Evolutionary conservation across 2,329 filamentous ascomycete species (phyloP).

Genomic region (Metarhizium album): DNA sequence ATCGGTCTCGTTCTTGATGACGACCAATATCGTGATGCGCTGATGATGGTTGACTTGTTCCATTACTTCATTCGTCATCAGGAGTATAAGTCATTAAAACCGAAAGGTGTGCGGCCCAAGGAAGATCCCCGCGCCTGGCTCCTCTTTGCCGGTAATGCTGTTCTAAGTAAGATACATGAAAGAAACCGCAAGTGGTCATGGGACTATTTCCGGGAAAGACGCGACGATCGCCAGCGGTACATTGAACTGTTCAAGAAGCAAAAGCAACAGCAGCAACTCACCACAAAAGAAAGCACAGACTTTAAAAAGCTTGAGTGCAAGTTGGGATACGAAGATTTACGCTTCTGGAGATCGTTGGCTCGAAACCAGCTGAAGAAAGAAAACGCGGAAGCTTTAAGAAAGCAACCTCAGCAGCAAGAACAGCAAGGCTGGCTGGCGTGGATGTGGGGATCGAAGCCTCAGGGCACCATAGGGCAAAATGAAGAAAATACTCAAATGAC

Average conservation of each 20-base stretch:
- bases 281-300: conserved; percentile 59
- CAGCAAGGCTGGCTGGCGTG: conserved; percentile 85
- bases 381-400: conserved; percentile 77
- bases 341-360: conserved; percentile 92
- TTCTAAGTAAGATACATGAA: conserved; percentile 90
- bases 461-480: conserved; percentile 44
- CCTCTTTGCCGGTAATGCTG: conserved; percentile 77
- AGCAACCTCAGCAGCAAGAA: conserved; percentile 40
- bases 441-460: conserved; percentile 76
- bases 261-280: conserved; percentile 63
- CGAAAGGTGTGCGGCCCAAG: conserved; percentile 68
- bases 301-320: conserved; percentile 74
- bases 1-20: conserved; percentile 97
- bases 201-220: conserved; percentile 86
- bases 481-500: conserved; percentile 78
- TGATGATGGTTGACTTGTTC: conserved; percentile 98
- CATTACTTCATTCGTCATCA: conserved; percentile 97
- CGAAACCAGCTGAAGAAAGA: conserved; percentile 93
- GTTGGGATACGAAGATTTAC: conserved; percentile 83
- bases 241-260: conserved; percentile 95
- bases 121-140: conserved; percentile 92
- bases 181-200: conserved; percentile 89
- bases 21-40: conserved; percentile 87
- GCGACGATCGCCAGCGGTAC: conserved; percentile 80
- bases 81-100: conserved; percentile 88